Evolutionary conservation across 352 stramenopile genomes (phyloP).

Genomic region (Globisporangium paroecandrum): DNA sequence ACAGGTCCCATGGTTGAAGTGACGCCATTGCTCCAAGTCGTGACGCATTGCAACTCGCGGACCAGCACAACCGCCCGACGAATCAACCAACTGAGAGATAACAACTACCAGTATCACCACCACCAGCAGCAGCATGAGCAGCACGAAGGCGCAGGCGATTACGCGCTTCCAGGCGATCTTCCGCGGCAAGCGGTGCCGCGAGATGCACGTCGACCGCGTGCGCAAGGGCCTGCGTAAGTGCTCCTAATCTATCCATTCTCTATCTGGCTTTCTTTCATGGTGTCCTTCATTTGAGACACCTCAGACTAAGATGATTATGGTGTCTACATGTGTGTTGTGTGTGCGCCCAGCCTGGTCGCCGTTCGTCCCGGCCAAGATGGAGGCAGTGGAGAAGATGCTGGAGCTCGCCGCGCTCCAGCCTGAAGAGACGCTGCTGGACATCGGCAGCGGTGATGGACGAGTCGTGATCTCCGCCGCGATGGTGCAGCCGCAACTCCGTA

Average conservation of each 20-base stretch:
- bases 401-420: slow-evolving; percentile 31
- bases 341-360: slow-evolving; percentile 53
- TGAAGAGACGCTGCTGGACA: slow-evolving; percentile 51
- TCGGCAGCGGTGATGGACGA: slow-evolving; percentile 64
- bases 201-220: slow-evolving; percentile 54
- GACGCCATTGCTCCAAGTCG: not conserved
- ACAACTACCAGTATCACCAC: not conserved
- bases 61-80: not conserved
- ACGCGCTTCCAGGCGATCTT: slow-evolving; percentile 57
- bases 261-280: not conserved
- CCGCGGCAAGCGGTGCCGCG: slow-evolving; percentile 42
- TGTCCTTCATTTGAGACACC: not conserved
- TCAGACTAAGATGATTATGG: not conserved
- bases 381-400: slow-evolving; percentile 55
- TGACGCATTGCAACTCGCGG: not conserved
- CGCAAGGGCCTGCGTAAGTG: slow-evolving; percentile 44
- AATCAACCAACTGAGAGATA: not conserved
- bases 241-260: not conserved
- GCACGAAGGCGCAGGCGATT: slow-evolving; percentile 16
- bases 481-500: slow-evolving; percentile 19
- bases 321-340: slow-evolving; percentile 5
- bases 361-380: slow-evolving; percentile 57
- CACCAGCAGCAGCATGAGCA: not conserved
- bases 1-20: slow-evolving; percentile 10
- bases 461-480: slow-evolving; percentile 43